A percentile compares a stretch with the other conserved stretches of the same genome.
Evolutionary conservation across 83 land plant species (phyloP).

Genomic region (Picea mariana): DNA sequence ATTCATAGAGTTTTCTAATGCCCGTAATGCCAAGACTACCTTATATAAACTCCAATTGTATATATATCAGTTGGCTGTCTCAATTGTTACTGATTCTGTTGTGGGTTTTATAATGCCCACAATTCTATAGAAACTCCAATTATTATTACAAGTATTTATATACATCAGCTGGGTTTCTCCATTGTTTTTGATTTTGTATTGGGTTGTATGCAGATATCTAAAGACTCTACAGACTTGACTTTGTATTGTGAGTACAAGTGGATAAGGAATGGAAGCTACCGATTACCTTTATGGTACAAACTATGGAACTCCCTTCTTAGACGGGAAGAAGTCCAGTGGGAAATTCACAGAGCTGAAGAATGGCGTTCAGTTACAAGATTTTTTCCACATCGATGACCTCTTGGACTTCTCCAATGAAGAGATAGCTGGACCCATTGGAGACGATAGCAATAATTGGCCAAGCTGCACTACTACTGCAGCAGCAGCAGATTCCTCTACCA

Average conservation of each 20-base stretch:
- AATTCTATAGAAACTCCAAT: too few relatives aligned
- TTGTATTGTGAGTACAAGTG: not conserved
- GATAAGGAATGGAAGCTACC: slow-evolving; percentile 10
- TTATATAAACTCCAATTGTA: not conserved
- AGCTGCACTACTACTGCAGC: slow-evolving; percentile 8
- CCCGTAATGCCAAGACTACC: not conserved
- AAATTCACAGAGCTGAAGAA: slow-evolving; percentile 12
- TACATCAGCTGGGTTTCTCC: not conserved
- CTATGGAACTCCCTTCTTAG: slow-evolving; percentile 9
- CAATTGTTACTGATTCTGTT: slow-evolving; percentile 2
- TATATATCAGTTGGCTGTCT: not conserved
- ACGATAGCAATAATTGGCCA: not conserved
- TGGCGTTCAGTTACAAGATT: slow-evolving; percentile 5
- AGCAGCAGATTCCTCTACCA: too few relatives aligned
- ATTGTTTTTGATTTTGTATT: slow-evolving; percentile 8
- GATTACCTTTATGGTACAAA: slow-evolving; percentile 5
- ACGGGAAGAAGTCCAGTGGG: slow-evolving; percentile 16
- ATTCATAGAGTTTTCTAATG: not conserved
- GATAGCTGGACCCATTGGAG: slow-evolving; percentile 9
- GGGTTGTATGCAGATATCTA: slow-evolving; percentile 4
- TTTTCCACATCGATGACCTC: slow-evolving; percentile 46
- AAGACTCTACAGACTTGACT: not conserved
- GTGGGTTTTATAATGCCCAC: not conserved
- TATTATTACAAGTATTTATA: too few relatives aligned
- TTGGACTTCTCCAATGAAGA: slow-evolving; percentile 58